Conservation (phyloP, 441 rosid genomes). For the Pelargonium cotyledonis region DNA sequence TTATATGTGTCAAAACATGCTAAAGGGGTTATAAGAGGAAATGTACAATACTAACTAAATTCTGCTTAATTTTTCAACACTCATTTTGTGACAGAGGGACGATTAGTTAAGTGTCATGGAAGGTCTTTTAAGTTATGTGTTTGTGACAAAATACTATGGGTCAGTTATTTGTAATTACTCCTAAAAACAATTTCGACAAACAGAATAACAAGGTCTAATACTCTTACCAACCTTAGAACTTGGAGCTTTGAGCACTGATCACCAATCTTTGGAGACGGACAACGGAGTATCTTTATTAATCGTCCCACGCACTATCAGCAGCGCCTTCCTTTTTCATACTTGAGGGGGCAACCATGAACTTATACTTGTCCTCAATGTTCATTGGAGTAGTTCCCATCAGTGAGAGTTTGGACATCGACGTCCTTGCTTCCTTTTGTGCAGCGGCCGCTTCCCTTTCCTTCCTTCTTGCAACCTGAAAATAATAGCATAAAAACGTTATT, state of each 20-base stretch:
- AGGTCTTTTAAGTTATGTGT: too few relatives aligned
- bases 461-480: conserved; percentile 30
- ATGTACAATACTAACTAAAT: too few relatives aligned
- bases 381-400: conserved; percentile 22
- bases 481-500: not conserved
- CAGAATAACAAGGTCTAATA: not conserved
- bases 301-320: conserved; percentile 42
- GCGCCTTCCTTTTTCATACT: conserved; percentile 28
- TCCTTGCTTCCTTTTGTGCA: conserved; percentile 26
- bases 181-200: too few relatives aligned
- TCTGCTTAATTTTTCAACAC: too few relatives aligned
- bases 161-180: too few relatives aligned
- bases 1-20: too few relatives aligned
- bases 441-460: conserved; percentile 37
- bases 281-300: conserved; percentile 8
- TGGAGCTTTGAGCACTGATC: conserved; percentile 12
- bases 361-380: conserved; percentile 37
- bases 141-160: too few relatives aligned
- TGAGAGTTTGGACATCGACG: conserved; percentile 20
- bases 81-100: too few relatives aligned
- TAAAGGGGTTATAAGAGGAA: too few relatives aligned
- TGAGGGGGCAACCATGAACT: conserved; percentile 33
- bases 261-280: conserved; percentile 5
- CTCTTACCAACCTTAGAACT: conserved; percentile 15
- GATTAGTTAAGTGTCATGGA: too few relatives aligned